These are phyloP conservation scores for Blastocystis sp. DNA, from an alignment of 352 stramenopile species.

Conservation along the genomic window DNA sequence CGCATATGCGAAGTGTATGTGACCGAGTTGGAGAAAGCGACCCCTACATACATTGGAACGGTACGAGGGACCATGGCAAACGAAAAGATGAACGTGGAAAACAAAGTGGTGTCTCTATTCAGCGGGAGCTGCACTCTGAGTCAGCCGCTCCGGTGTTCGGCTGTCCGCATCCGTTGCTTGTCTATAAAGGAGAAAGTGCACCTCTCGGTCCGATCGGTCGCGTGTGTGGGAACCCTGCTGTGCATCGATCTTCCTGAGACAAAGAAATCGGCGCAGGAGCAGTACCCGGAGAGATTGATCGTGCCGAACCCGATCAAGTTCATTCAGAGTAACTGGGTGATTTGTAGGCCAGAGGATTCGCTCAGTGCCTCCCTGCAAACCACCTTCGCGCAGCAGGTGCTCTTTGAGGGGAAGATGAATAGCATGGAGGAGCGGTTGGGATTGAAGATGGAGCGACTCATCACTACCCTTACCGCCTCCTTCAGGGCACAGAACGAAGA, in stretches of 20 bases:
- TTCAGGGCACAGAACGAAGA: background rate
- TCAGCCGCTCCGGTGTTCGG: background rate
- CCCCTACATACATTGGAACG: conserved; percentile 28
- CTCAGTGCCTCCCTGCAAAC: too few relatives aligned
- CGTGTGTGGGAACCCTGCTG: background rate
- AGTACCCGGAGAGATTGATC: too few relatives aligned
- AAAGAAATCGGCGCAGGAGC: too few relatives aligned
- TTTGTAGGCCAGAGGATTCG: too few relatives aligned
- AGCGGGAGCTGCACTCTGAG: background rate
- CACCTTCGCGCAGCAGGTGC: too few relatives aligned
- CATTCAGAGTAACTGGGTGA: too few relatives aligned
- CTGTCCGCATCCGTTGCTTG: conserved; percentile 22
- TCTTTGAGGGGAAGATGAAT: background rate
- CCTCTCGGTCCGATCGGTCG: background rate
- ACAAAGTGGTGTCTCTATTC: background rate
- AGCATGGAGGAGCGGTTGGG: conserved; percentile 7
- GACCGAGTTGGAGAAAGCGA: conserved; percentile 7
- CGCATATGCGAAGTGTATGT: conserved; percentile 54
- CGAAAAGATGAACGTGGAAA: background rate
- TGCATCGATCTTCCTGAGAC: too few relatives aligned
- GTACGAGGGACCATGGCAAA: background rate
- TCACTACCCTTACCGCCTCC: background rate
- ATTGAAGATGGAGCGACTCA: background rate
- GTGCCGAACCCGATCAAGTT: too few relatives aligned
- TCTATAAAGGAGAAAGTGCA: conserved; percentile 29